Percentiles rank a stretch among this genome's conserved stretches.
Conservation (phyloP, 1,284 basidiomycete genomes). For the Ustilago shanxiensis region DNA sequence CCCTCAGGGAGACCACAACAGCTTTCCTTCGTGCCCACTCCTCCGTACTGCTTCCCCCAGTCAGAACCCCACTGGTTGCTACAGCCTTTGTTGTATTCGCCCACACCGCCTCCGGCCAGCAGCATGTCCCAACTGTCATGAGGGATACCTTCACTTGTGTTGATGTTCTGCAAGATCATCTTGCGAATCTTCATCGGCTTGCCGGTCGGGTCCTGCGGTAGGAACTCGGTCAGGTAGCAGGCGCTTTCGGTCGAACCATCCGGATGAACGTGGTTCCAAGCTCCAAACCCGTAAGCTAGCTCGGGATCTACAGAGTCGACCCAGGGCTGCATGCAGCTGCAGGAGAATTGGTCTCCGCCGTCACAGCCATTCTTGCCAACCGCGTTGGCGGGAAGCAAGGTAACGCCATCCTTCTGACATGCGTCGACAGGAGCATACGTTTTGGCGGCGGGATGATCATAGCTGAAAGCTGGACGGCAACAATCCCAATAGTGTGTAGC, state of each 20-base stretch:
- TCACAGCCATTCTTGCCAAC: conserved; percentile 28
- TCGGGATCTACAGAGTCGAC: conserved; percentile 26
- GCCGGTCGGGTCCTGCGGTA: conserved; percentile 23
- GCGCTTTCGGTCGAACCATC: conserved; percentile 35
- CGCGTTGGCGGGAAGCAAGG: conserved; percentile 9
- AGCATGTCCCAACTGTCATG: conserved; percentile 38
- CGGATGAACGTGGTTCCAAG: conserved; percentile 32
- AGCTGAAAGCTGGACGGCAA: conserved; percentile 25
- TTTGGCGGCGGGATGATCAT: not conserved
- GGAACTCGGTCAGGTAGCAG: conserved; percentile 33
- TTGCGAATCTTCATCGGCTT: conserved; percentile 37
- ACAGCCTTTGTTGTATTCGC: conserved; percentile 35
- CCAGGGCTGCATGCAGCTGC: conserved; percentile 38
- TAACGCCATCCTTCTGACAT: conserved; percentile 38
- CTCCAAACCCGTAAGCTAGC: conserved; percentile 39
- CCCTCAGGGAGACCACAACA: conserved; percentile 36
- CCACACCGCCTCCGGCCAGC: conserved; percentile 41
- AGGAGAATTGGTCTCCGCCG: conserved; percentile 31
- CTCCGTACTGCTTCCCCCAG: conserved; percentile 33
- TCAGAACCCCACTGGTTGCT: conserved; percentile 29
- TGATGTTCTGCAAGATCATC: conserved; percentile 50
- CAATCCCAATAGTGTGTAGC: conserved; percentile 40
- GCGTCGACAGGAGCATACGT: conserved; percentile 24
- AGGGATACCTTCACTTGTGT: conserved; percentile 23
- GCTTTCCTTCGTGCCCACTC: conserved; percentile 24